Base-by-base conservation (phyloP, 306 rosid genomes). In the Prosopis cineraria region DNA sequence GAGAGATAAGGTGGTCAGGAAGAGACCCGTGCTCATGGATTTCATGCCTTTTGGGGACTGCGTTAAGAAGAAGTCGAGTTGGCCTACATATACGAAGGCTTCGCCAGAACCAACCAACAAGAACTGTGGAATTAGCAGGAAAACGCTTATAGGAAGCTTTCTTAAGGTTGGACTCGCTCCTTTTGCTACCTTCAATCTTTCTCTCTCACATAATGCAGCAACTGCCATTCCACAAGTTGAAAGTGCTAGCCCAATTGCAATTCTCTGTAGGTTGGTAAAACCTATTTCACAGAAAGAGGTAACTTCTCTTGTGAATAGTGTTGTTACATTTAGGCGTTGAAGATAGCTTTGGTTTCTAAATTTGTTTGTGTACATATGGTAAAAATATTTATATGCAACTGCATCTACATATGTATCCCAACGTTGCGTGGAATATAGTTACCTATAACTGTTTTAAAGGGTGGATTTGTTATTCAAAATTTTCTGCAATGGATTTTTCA, bases 71-170 rank as follows among this genome's bases (percentile, higher is more conserved):
- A 53, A 53, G 27, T 53, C 60, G 22, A 53, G 60, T 22, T 53
- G 60, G 60, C 60, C 60, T 10, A 53, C 2, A 6, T 22, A 53
- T 22, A 53, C 30, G 16, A 53, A 53, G 29, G 60, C 60, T 53
- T 20, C 14, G 22, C 60, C 60, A 22, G 60, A 53, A 53, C 30
- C 60, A 2, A 53, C 60, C 60, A 53, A 9, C 30, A 53, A 20
- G 60, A 53, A 53, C 60, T 53, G 60, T 53, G 60, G 60, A 53
- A 53, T 53, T 25, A 53, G 27, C 29, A 53, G 60, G 60, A 53
- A 53, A 53, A 53, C 30, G 29, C 60, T 53, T 53, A 53, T 53
- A 20, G 60, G 60, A 30, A 53, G 60, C 29, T 4, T 22, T 53
- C 5, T 3, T 53, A 30, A 16, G 30, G 30, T 53, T 22, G 16